Evolutionary conservation across 1,139 yeast genomes (phyloP).

Genomic region (Pichia sp.): DNA sequence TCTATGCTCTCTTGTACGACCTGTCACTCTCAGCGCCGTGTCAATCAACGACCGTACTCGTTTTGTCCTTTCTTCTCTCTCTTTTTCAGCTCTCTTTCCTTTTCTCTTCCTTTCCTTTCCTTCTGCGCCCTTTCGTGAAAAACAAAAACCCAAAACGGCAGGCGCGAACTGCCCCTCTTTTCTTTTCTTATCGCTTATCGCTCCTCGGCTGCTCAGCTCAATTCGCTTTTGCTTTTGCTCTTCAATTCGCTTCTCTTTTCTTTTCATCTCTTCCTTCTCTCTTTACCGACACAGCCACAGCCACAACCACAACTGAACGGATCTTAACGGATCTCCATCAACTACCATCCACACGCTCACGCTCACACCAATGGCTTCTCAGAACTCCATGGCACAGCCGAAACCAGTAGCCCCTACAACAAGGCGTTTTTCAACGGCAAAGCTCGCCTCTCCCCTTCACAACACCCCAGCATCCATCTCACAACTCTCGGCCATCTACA

Average conservation of each 20-base stretch:
- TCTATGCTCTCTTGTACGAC: too few relatives aligned
- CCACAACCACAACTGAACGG: background rate
- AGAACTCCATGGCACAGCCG: constrained; percentile 3
- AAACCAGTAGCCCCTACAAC: background rate
- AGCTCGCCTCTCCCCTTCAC: constrained; percentile 8
- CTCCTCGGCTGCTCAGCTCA: background rate
- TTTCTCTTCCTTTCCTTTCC: too few relatives aligned
- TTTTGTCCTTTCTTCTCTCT: too few relatives aligned
- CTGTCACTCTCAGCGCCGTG: too few relatives aligned
- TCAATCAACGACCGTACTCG: too few relatives aligned
- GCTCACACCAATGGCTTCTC: too few relatives aligned
- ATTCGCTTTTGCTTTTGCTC: background rate
- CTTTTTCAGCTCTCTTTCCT: too few relatives aligned
- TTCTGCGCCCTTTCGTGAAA: too few relatives aligned
- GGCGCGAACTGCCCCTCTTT: too few relatives aligned
- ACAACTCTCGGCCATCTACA: constrained; percentile 7
- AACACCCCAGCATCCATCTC: constrained; percentile 9
- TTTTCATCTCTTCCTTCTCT: background rate
- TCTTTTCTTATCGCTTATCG: too few relatives aligned
- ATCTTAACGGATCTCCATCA: background rate
- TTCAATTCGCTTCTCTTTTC: background rate
- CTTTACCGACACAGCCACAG: background rate
- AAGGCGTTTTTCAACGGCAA: constrained; percentile 12
- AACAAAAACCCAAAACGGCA: too few relatives aligned
- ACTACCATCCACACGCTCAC: too few relatives aligned